These are phyloP conservation scores for Vitis cinerea DNA, from an alignment of 164 flowering plant genomes.

Conservation along the genomic window DNA sequence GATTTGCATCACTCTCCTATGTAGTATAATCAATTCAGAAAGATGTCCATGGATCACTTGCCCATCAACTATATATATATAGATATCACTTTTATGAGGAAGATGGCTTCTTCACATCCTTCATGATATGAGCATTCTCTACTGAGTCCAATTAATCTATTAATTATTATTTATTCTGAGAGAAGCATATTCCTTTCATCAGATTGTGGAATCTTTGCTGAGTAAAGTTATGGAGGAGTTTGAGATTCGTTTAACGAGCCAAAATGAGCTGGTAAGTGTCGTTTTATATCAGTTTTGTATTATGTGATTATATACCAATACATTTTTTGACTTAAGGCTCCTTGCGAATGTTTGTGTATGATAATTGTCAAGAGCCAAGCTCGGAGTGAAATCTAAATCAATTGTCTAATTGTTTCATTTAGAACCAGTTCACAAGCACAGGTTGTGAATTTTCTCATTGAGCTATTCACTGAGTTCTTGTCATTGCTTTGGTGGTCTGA, in stretches of 20 bases:
- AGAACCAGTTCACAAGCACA: no score
- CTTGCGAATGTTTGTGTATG: neutral
- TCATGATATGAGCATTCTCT: neutral
- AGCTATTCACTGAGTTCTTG: neutral
- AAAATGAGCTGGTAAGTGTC: constrained; percentile 45
- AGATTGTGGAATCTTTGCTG: constrained; percentile 86
- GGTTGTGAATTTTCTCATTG: neutral
- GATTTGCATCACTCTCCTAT: no score
- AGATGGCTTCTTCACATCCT: neutral
- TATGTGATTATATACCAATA: neutral
- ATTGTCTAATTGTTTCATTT: no score
- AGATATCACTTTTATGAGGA: neutral
- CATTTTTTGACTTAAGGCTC: neutral
- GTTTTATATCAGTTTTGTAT: neutral
- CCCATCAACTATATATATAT: neutral
- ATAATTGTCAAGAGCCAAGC: no score
- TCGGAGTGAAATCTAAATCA: no score
- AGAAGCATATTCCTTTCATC: constrained; percentile 13
- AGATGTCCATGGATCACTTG: no score
- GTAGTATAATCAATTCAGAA: no score
- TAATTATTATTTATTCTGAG: constrained; percentile 1
- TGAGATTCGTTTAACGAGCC: constrained; percentile 56
- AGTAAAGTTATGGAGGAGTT: constrained; percentile 82
- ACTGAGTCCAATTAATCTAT: neutral
- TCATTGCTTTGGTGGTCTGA: constrained; percentile 3